phyloP scores from a whole-genome alignment of 495 filamentous ascomycete genomes.

The Parathielavia hyrcaniae region DNA sequence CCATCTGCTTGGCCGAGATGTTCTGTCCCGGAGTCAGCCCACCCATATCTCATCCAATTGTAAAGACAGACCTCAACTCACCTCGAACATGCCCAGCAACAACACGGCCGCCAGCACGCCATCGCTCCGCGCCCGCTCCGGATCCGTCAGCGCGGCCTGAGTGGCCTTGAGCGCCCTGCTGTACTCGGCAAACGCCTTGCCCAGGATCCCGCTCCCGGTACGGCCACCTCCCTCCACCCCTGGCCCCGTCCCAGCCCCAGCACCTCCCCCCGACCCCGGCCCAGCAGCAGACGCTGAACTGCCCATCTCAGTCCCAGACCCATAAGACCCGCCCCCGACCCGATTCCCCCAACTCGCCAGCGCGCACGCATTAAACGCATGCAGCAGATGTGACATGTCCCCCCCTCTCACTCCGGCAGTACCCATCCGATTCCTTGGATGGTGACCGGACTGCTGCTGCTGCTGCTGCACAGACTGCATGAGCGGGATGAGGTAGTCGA shows the following conservation, averaged over 20 bases:
- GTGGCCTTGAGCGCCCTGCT: constrained; percentile 49
- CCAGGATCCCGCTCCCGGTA: constrained; percentile 21
- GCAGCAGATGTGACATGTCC: constrained; percentile 43
- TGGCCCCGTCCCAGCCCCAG: background rate
- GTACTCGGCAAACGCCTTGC: constrained; percentile 41
- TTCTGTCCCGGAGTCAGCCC: constrained; percentile 39
- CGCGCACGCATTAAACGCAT: constrained; percentile 57
- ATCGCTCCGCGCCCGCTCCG: constrained; percentile 41
- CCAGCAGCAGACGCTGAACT: too few relatives aligned
- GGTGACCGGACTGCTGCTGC: too few relatives aligned
- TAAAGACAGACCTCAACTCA: constrained; percentile 24
- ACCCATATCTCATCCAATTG: background rate
- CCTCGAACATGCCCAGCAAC: constrained; percentile 60
- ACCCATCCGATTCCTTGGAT: too few relatives aligned
- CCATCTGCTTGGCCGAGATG: constrained; percentile 42
- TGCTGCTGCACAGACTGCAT: constrained; percentile 25
- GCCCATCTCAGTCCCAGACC: background rate
- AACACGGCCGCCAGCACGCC: constrained; percentile 57
- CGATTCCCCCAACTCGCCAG: constrained; percentile 48
- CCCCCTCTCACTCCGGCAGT: background rate
- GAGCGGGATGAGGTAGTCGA: constrained; percentile 53
- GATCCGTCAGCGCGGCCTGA: constrained; percentile 48
- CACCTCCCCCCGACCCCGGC: background rate
- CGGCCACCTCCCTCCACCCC: too few relatives aligned
- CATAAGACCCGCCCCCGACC: constrained; percentile 15